Evolutionary conservation across 1,284 basidiomycete genomes (phyloP).

Genomic region (Laetiporus sulphureus): DNA sequence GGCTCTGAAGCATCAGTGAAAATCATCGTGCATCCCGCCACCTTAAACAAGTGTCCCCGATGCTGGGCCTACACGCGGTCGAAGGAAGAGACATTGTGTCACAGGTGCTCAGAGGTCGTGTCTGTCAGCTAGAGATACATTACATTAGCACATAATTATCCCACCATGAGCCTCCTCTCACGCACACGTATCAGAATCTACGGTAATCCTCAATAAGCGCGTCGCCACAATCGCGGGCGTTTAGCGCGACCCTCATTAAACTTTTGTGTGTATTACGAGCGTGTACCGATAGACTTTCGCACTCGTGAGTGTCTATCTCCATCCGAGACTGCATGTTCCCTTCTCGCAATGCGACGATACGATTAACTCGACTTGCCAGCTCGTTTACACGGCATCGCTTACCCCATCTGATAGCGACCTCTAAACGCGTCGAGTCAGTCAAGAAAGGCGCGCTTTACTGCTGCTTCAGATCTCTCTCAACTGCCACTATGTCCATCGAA

Average conservation of each 20-base stretch:
- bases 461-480: conserved; percentile 5
- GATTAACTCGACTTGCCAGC: conserved; percentile 12
- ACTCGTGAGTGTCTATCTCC: too few relatives aligned
- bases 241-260: too few relatives aligned
- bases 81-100: conserved; percentile 46
- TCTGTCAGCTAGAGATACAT: too few relatives aligned
- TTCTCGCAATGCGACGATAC: conserved; percentile 11
- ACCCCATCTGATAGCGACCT: conserved; percentile 26
- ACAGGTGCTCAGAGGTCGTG: conserved; percentile 41
- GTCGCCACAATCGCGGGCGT: too few relatives aligned
- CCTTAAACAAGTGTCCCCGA: conserved; percentile 60
- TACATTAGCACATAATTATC: not conserved
- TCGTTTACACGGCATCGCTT: conserved; percentile 9
- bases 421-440: conserved; percentile 28
- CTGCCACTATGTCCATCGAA: conserved; percentile 27
- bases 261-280: too few relatives aligned
- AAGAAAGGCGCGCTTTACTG: conserved; percentile 17
- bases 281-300: too few relatives aligned
- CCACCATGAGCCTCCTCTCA: not conserved
- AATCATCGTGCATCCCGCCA: conserved; percentile 49
- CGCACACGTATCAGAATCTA: not conserved
- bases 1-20: too few relatives aligned
- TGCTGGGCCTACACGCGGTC: conserved; percentile 70
- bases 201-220: too few relatives aligned
- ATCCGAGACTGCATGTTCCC: conserved; percentile 18